These are phyloP conservation scores for Botrytis sinoallii DNA, from an alignment of 2,329 filamentous ascomycete genomes.

Conservation along the genomic window DNA sequence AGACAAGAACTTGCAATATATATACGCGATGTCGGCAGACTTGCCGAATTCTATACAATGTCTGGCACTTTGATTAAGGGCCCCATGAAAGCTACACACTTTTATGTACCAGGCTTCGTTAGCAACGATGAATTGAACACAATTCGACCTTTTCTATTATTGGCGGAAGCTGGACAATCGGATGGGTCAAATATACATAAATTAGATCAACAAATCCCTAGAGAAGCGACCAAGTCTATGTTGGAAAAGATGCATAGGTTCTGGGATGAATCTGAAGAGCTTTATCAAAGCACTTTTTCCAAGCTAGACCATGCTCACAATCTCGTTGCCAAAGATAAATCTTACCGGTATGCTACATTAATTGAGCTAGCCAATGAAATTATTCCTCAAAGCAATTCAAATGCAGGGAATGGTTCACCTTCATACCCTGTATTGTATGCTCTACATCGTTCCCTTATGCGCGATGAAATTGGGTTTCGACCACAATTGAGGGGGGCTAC, in stretches of 20 bases:
- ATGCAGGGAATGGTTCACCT: conserved; percentile 39
- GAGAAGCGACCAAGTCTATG: conserved; percentile 45
- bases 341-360: conserved; percentile 44
- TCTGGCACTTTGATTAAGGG: conserved; percentile 48
- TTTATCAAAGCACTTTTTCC: conserved; percentile 46
- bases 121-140: conserved; percentile 42
- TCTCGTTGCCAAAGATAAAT: conserved; percentile 43
- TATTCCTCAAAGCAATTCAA: conserved; percentile 31
- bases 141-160: conserved; percentile 46
- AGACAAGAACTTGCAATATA: conserved; percentile 47
- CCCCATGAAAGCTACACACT: conserved; percentile 39
- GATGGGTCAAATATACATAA: conserved; percentile 39
- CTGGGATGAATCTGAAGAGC: conserved; percentile 43
- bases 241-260: conserved; percentile 44
- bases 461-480: conserved; percentile 60
- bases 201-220: conserved; percentile 44
- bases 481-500: conserved; percentile 46
- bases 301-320: conserved; percentile 49
- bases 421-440: conserved; percentile 59
- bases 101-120: conserved; percentile 47
- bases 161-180: conserved; percentile 37
- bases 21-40: conserved; percentile 41
- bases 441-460: conserved; percentile 61
- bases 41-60: conserved; percentile 49
- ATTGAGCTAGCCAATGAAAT: conserved; percentile 45